phyloP scores from a whole-genome alignment of 2,329 filamentous ascomycete species.

The Penicillium glabrum region DNA sequence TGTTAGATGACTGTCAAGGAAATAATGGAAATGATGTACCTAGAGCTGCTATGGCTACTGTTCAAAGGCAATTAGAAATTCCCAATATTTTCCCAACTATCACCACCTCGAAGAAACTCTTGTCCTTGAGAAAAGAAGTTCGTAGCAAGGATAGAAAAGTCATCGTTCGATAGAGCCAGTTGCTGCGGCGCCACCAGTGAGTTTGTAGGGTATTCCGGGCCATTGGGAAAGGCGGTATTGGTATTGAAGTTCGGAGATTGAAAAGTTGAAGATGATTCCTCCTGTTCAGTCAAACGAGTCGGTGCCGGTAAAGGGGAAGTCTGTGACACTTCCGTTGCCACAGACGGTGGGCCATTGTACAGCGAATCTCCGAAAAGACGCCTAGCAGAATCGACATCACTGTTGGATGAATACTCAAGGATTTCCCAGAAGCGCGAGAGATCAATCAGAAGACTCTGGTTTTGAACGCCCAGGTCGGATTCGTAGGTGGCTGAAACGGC shows the following conservation, averaged over 20 bases:
- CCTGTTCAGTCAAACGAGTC: constrained; percentile 35
- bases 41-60: not conserved
- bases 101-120: constrained; percentile 40
- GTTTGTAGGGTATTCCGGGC: constrained; percentile 14
- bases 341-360: constrained; percentile 27
- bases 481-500: constrained; percentile 48
- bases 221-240: constrained; percentile 15
- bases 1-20: not conserved
- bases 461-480: constrained; percentile 34
- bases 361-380: constrained; percentile 46
- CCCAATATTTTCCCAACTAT: constrained; percentile 37
- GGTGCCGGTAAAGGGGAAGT: constrained; percentile 46
- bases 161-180: constrained; percentile 37
- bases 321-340: constrained; percentile 42
- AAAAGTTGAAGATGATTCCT: constrained; percentile 15
- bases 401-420: constrained; percentile 48
- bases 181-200: constrained; percentile 24
- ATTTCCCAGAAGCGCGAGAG: constrained; percentile 52
- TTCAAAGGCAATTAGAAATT: constrained; percentile 24
- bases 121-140: constrained; percentile 51
- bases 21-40: not conserved
- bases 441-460: constrained; percentile 44
- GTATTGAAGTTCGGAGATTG: constrained; percentile 20
- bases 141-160: constrained; percentile 48
- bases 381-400: constrained; percentile 36